These are phyloP conservation scores for Schwanniomyces yamadae DNA, from an alignment of 805 yeast species.

Conservation along the genomic window DNA sequence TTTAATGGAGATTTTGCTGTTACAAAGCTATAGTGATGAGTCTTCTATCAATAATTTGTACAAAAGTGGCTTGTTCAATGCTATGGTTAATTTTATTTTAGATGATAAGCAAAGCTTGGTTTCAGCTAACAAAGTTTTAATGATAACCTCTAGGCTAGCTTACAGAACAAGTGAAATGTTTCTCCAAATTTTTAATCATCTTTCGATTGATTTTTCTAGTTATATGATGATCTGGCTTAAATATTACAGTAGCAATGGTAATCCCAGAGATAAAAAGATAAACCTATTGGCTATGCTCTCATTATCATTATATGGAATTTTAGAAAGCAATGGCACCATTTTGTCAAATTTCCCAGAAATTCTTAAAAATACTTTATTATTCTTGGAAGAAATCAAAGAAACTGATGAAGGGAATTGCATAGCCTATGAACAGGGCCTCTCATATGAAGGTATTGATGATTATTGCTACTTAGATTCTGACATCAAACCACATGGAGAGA, in stretches of 20 bases:
- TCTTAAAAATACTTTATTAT: conserved; percentile 35
- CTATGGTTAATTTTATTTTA: conserved; percentile 39
- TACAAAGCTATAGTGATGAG: conserved; percentile 27
- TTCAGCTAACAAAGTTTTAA: conserved; percentile 33
- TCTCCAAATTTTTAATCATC: conserved; percentile 28
- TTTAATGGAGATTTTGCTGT: conserved; percentile 49
- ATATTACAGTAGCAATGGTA: conserved; percentile 54
- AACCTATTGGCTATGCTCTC: conserved; percentile 61
- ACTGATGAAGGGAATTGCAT: conserved; percentile 30
- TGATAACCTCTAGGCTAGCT: conserved; percentile 38
- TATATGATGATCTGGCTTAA: conserved; percentile 40
- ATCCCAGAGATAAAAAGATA: conserved; percentile 72
- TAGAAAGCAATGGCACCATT: conserved; percentile 20
- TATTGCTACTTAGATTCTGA: conserved; percentile 40
- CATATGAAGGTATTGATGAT: conserved; percentile 43
- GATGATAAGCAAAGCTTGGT: conserved; percentile 46
- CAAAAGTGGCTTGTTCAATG: conserved; percentile 45
- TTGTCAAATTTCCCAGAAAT: conserved; percentile 24
- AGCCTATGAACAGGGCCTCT: conserved; percentile 35
- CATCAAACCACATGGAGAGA: conserved; percentile 44
- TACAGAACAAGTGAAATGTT: conserved; percentile 35
- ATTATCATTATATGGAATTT: conserved; percentile 37
- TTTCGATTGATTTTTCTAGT: conserved; percentile 21
- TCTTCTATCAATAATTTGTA: conserved; percentile 30
- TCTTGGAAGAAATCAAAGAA: conserved; percentile 78